phyloP scores from a whole-genome alignment of 129 eudicot species.

The Artemisia argyi region DNA sequence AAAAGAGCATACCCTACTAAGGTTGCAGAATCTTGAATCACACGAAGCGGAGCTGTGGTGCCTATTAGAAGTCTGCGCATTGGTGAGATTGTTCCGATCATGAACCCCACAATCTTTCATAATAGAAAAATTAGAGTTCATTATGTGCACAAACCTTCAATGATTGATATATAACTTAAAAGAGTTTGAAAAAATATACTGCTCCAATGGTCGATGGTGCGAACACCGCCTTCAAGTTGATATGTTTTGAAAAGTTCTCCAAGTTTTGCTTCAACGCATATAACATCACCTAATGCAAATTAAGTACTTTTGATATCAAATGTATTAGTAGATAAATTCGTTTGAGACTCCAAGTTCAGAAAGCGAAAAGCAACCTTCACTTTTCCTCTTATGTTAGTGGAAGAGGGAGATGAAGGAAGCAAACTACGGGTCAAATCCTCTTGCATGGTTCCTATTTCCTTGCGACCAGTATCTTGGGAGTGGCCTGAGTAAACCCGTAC shows the following conservation, averaged over 20 bases:
- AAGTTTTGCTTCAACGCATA: conserved; percentile 26
- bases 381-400: not conserved
- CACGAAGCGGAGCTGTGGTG: conserved; percentile 57
- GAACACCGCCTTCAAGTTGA: conserved; percentile 55
- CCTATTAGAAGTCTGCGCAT: conserved; percentile 55
- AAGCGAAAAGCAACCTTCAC: conserved; percentile 21
- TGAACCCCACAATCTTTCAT: conserved; percentile 53
- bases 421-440: conserved; percentile 16
- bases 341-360: not conserved
- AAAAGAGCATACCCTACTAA: conserved; percentile 47
- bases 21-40: conserved; percentile 44
- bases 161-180: not conserved
- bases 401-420: conserved; percentile 25
- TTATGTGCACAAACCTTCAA: not conserved
- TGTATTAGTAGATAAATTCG: not conserved
- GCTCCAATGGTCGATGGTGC: conserved; percentile 84
- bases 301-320: not conserved
- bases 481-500: conserved; percentile 38
- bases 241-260: conserved; percentile 21
- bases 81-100: conserved; percentile 45
- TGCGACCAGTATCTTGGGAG: conserved; percentile 5
- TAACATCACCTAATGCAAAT: conserved; percentile 23
- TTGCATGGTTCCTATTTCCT: not conserved
- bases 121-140: not conserved
- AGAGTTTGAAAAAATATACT: conserved; percentile 35